phyloP scores from a whole-genome alignment of 83 land plant species.

The Thuja plicata region DNA sequence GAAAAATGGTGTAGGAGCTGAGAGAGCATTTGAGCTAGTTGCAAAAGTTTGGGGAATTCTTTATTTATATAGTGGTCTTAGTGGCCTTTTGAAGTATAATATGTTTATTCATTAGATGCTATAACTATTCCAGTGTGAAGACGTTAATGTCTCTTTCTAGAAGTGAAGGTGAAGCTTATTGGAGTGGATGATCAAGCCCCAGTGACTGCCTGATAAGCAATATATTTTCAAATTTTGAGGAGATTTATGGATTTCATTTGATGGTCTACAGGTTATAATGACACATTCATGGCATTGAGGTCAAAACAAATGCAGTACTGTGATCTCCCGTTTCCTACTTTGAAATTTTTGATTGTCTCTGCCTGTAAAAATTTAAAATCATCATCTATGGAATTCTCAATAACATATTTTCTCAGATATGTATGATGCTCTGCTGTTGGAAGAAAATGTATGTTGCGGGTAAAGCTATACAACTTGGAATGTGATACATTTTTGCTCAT shows the following conservation, averaged over 20 bases:
- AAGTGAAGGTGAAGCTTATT: background rate
- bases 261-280: background rate
- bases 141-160: background rate
- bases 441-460: background rate
- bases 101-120: background rate
- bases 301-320: background rate
- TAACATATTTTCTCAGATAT: background rate
- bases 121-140: background rate
- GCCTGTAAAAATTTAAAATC: background rate
- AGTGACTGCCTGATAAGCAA: no score
- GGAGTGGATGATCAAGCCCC: background rate
- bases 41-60: conserved; percentile 16
- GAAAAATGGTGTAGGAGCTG: conserved; percentile 11
- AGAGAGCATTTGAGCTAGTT: conserved; percentile 13
- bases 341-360: background rate
- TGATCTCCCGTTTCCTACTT: background rate
- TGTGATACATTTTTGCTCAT: background rate
- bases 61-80: background rate
- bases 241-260: background rate
- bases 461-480: background rate
- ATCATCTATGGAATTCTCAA: background rate
- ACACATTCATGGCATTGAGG: background rate
- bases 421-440: background rate
- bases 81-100: background rate
- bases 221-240: background rate